Percentiles rank a stretch among this genome's conserved stretches.
phyloP scores from a whole-genome alignment of 1,139 yeast species.

The Saccharomycopsis hybrid region DNA sequence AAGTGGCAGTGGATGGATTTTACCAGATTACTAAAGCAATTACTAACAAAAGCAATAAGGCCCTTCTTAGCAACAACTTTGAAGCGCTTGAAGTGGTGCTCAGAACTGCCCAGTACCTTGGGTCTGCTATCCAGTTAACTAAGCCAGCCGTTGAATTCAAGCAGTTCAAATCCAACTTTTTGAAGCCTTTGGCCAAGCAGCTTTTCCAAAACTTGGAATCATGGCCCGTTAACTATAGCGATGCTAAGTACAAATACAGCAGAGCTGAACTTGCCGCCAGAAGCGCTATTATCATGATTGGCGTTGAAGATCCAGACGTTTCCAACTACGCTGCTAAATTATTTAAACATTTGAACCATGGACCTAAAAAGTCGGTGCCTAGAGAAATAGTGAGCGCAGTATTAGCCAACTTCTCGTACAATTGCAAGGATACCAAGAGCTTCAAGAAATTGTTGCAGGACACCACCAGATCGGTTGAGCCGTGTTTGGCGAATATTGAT shows the following conservation, averaged over 20 bases:
- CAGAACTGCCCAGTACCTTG: slow-evolving; percentile 23
- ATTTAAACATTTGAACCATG: slow-evolving; percentile 44
- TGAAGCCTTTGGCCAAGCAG: slow-evolving; percentile 25
- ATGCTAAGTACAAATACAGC: slow-evolving; percentile 23
- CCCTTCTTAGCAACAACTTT: slow-evolving; percentile 24
- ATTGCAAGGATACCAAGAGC: slow-evolving; percentile 40
- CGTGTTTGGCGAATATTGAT: slow-evolving; percentile 33
- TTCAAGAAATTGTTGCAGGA: slow-evolving; percentile 52
- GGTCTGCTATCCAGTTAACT: slow-evolving; percentile 23
- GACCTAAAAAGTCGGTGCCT: slow-evolving; percentile 45
- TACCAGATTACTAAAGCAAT: slow-evolving; percentile 17
- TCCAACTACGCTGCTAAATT: slow-evolving; percentile 33
- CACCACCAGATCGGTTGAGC: slow-evolving; percentile 41
- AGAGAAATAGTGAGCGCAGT: slow-evolving; percentile 36
- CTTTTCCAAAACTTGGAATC: slow-evolving; percentile 24
- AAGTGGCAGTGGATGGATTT: slow-evolving; percentile 27
- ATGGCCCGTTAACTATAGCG: slow-evolving; percentile 25
- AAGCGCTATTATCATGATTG: slow-evolving; percentile 36
- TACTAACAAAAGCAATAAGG: slow-evolving; percentile 13
- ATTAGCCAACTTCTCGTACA: slow-evolving; percentile 31
- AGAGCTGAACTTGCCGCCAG: slow-evolving; percentile 37
- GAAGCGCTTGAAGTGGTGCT: slow-evolving; percentile 26
- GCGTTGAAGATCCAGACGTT: slow-evolving; percentile 29
- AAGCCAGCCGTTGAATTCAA: slow-evolving; percentile 8
- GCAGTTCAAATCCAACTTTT: slow-evolving; percentile 24